Evolutionary conservation across 148 eudicot genomes (phyloP).

Genomic region (Drosera capensis): DNA sequence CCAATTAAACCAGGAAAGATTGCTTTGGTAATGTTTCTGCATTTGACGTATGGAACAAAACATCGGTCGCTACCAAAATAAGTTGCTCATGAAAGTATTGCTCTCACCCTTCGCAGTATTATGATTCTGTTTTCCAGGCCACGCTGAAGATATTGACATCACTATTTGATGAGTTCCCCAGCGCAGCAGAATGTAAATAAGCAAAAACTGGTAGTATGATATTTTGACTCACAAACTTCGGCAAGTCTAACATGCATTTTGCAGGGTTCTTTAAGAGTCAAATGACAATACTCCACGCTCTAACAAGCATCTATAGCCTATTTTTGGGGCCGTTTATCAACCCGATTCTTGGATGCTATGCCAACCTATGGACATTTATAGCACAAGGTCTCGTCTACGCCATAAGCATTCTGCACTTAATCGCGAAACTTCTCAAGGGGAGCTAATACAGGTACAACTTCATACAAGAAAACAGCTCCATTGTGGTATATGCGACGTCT

Average conservation of each 20-base stretch:
- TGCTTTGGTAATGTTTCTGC: conserved; percentile 39
- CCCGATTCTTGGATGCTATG: conserved; percentile 48
- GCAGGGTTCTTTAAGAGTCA: conserved; percentile 76
- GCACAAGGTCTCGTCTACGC: conserved; percentile 15
- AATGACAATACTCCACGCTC: conserved; percentile 23
- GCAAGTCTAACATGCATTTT: background rate
- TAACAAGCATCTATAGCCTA: conserved; percentile 24
- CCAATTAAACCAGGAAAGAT: conserved; percentile 72
- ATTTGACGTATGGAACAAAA: background rate
- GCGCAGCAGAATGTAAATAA: conserved; percentile 50
- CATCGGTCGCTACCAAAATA: background rate
- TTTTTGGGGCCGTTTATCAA: conserved; percentile 30
- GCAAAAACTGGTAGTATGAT: background rate
- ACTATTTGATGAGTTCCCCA: conserved; percentile 58
- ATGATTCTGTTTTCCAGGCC: conserved; percentile 21
- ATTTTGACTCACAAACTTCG: background rate
- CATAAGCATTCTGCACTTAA: conserved; percentile 18
- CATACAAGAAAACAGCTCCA: background rate
- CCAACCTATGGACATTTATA: conserved; percentile 29
- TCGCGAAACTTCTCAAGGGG: conserved; percentile 14
- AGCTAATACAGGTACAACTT: conserved; percentile 5
- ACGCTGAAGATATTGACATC: conserved; percentile 38
- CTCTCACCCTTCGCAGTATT: background rate
- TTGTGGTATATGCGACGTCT: background rate
- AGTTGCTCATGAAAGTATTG: background rate